Conservation (phyloP, 495 filamentous ascomycete genomes). For the Apodospora peruviana region DNA sequence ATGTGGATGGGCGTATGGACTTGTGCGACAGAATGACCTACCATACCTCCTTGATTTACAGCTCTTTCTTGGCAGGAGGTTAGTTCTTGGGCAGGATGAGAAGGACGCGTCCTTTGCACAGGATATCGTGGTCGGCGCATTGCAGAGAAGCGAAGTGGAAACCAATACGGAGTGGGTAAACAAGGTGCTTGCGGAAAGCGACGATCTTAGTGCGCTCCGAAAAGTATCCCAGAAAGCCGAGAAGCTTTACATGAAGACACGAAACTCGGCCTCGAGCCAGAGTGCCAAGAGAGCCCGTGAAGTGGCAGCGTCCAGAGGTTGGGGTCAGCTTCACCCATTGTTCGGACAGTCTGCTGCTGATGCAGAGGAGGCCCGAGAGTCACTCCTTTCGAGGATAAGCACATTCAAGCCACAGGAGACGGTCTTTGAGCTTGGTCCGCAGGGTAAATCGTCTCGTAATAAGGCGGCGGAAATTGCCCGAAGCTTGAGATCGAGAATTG, state of each 20-base stretch:
- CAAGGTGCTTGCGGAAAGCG: constrained; percentile 66
- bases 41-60: constrained; percentile 94
- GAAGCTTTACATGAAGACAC: constrained; percentile 82
- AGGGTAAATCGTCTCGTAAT: constrained; percentile 52
- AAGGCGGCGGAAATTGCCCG: constrained; percentile 80
- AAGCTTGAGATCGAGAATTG: constrained; percentile 56
- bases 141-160: constrained; percentile 66
- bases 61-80: constrained; percentile 76
- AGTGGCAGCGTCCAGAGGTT: constrained; percentile 59
- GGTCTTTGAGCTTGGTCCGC: constrained; percentile 84
- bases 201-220: constrained; percentile 65
- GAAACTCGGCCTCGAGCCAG: constrained; percentile 80
- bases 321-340: constrained; percentile 65
- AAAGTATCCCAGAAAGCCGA: constrained; percentile 81
- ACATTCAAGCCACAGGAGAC: constrained; percentile 86
- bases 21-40: constrained; percentile 76
- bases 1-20: constrained; percentile 89
- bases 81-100: constrained; percentile 60
- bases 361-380: constrained; percentile 64
- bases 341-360: constrained; percentile 63
- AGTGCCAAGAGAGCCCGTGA: constrained; percentile 81
- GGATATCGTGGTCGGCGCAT: constrained; percentile 71
- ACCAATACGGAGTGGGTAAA: constrained; percentile 70
- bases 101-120: constrained; percentile 64
- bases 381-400: constrained; percentile 80